Conservation (phyloP, 768 basidiomycete species). For the Flagelloscypha sp. region DNA sequence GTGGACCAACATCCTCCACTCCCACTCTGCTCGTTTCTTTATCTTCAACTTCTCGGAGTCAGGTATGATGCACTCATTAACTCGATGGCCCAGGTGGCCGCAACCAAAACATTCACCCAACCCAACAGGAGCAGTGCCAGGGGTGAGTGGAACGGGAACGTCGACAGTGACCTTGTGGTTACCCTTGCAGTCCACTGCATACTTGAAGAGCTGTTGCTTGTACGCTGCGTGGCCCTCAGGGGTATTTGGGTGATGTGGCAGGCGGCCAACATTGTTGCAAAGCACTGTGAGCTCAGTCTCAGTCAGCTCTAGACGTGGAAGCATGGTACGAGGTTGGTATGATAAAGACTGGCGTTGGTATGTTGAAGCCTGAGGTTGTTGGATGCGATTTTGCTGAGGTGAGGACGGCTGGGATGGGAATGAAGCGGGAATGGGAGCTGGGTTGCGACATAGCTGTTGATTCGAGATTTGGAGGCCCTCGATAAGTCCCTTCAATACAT, state of each 20-base stretch:
- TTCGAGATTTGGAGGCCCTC: too few species aligned
- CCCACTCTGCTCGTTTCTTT: conserved; percentile 14
- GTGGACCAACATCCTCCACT: conserved; percentile 4
- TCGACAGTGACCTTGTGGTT: conserved; percentile 4
- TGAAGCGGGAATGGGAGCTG: too few species aligned
- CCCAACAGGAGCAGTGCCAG: conserved; percentile 13
- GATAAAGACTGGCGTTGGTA: too few species aligned
- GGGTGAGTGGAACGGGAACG: conserved; percentile 15
- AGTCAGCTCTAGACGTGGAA: too few species aligned
- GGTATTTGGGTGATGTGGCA: conserved; percentile 11
- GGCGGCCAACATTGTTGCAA: not conserved
- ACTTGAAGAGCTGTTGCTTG: conserved; percentile 7
- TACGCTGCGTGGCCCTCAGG: conserved; percentile 11
- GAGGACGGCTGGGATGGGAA: too few species aligned
- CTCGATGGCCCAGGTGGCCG: conserved; percentile 10
- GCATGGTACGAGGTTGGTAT: too few species aligned
- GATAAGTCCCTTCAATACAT: too few species aligned
- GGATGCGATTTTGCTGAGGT: too few species aligned
- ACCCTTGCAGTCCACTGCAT: not conserved
- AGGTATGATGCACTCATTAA: conserved; percentile 1
- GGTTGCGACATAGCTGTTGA: too few species aligned
- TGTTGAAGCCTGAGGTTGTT: too few species aligned
- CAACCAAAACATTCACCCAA: conserved; percentile 17
- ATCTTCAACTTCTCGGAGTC: conserved; percentile 10
- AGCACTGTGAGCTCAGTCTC: not conserved